phyloP scores from a whole-genome alignment of 148 eudicot genomes.

The Rhododendron simsii region DNA sequence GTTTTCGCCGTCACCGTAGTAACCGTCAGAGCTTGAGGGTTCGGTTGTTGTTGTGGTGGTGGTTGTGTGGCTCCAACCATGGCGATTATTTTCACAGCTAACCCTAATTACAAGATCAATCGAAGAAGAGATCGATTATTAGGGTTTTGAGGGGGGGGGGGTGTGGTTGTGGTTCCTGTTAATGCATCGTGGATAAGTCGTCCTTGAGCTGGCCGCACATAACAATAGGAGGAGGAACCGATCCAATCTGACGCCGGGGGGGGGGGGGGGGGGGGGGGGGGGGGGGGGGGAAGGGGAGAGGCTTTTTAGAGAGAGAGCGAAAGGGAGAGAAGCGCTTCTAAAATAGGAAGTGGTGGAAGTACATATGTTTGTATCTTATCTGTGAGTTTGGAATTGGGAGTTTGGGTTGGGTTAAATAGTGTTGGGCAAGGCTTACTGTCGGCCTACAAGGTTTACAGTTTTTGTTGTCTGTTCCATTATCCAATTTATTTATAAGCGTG shows the following conservation, averaged over 20 bases:
- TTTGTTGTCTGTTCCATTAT: too few species aligned
- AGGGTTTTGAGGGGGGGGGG: neutral
- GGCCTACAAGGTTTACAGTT: neutral
- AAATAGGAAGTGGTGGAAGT: neutral
- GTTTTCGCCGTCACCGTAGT: neutral
- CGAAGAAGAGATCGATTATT: neutral
- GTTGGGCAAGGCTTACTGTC: neutral
- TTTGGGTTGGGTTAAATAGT: neutral
- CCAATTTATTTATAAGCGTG: too few species aligned
- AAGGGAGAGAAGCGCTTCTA: neutral
- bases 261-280: too few species aligned
- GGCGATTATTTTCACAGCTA: neutral
- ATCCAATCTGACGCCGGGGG: too few species aligned
- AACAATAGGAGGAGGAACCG: neutral
- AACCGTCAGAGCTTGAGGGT: neutral
- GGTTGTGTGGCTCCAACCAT: slow-evolving; percentile 12
- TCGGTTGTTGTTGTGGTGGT: neutral
- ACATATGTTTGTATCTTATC: neutral
- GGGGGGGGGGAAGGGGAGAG: neutral
- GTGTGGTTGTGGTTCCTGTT: too few species aligned
- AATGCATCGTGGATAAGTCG: neutral
- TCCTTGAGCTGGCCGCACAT: neutral
- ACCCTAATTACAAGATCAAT: slow-evolving; percentile 5
- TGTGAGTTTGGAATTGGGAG: neutral
- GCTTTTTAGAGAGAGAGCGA: slow-evolving; percentile 4